A percentile compares a stretch with the other conserved stretches of the same genome.
These are phyloP conservation scores for Cupressus sempervirens DNA, from an alignment of 75 land plant species.

Conservation along the genomic window DNA sequence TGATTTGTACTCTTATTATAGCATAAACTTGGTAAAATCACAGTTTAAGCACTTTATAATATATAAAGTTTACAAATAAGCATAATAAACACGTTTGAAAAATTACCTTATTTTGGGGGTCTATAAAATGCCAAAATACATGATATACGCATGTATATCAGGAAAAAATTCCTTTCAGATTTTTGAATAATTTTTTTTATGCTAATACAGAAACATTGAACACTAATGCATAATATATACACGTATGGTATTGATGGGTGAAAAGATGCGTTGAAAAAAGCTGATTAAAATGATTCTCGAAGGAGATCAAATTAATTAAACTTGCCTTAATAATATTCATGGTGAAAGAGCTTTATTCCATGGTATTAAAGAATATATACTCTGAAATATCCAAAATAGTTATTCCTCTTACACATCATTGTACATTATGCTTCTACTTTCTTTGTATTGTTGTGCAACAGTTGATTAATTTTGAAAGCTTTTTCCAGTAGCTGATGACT, in stretches of 20 bases:
- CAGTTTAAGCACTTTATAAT: no score
- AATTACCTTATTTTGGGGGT: not conserved
- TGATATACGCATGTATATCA: no score
- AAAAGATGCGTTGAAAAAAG: not conserved
- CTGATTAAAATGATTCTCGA: not conserved
- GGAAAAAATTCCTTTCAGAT: no score
- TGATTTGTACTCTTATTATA: no score
- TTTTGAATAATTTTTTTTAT: no score
- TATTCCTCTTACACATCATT: not conserved
- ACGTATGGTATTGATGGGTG: not conserved
- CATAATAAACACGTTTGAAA: no score
- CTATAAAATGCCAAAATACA: not conserved
- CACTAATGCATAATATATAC: not conserved
- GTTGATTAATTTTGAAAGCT: not conserved
- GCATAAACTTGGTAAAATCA: no score
- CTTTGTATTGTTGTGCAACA: not conserved
- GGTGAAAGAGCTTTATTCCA: not conserved
- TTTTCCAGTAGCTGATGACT: not conserved
- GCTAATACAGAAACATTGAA: not conserved
- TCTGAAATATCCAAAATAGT: not conserved
- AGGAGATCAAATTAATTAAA: no score
- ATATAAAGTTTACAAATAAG: no score
- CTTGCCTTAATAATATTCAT: no score
- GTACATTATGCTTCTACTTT: not conserved
- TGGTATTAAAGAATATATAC: not conserved